Evolutionary conservation across 1,284 basidiomycete species (phyloP), one percentile per base, ranked within the genome.

Genomic region (Rhizoctonia solani): DNA sequence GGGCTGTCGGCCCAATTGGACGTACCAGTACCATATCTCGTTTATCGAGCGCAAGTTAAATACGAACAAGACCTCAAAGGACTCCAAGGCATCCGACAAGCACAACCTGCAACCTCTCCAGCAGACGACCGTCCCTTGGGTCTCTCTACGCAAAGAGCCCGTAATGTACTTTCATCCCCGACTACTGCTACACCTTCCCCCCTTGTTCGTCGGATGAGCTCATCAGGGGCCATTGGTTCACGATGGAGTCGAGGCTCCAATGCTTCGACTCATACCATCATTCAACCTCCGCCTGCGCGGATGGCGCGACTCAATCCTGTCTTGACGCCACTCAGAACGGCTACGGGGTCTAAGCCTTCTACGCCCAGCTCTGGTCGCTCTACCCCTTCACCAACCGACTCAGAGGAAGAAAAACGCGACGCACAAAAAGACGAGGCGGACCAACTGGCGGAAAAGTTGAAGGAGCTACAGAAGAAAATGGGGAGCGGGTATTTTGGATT

Each of bases 51-150:
- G 9, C 87, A 90, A 74, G 85, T 84, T 3, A 81, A 90, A 69
- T 92, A 89, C 67, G 89, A 92, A 74, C 87, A 92, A 74, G 90
- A 90, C 73, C 83, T 92, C 34, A 84, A 86, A 44, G 88, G 88
- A 1, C 74, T 92, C 53, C 86, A 89, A 71, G 86, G 86, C 70
- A 85, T 89, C 42, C 82, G 82, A 54, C 85, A 85, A 42, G 82
- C 82, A 4, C 55, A 61, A 19, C 30, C 46, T 19, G 9, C 21
- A 13, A 16, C 14, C 14, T 47, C 52, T 29, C 30, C 32, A 16
- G 54, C 47, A 14, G 66, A 52, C 11, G 53, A 44, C 23, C 58
- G 46, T 14, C 27, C 37, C 27, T 23, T 34, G 39, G 39, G 27
- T 25, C 44, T 32, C 19, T 42, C 41, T 37, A 30, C 47, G 32